phyloP scores from a whole-genome alignment of 345 rosid species.

The Sisymbrium irio region DNA sequence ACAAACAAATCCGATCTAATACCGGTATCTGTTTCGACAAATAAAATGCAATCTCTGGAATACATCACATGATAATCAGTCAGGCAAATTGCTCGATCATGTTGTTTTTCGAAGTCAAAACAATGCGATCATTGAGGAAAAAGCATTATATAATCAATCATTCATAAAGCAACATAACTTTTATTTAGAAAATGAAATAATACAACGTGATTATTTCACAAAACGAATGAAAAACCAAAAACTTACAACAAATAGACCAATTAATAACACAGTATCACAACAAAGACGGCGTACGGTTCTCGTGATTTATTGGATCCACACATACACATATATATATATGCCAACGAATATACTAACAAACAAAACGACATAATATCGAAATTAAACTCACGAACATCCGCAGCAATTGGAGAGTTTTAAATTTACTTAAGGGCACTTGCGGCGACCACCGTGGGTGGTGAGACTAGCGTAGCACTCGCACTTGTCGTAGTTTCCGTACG shows the following conservation, averaged over 20 bases:
- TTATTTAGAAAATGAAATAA: constrained; percentile 6
- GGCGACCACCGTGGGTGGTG: constrained; percentile 75
- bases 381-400: neutral
- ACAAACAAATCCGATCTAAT: neutral
- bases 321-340: neutral
- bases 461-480: constrained; percentile 66
- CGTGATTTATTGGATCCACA: constrained; percentile 21
- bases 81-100: neutral
- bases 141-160: neutral
- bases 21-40: neutral
- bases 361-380: constrained; percentile 3
- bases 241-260: constrained; percentile 7
- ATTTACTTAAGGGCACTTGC: constrained; percentile 63
- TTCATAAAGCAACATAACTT: neutral
- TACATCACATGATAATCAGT: neutral
- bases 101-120: neutral
- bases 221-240: neutral
- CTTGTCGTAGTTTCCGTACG: constrained; percentile 55
- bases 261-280: constrained; percentile 15
- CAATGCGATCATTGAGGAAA: neutral
- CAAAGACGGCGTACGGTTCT: constrained; percentile 16
- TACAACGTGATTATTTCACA: constrained; percentile 1
- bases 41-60: neutral
- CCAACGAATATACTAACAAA: constrained; percentile 3
- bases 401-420: neutral